Percentiles rank a stretch among this genome's conserved stretches.
These are phyloP conservation scores for Populus hybrid DNA, from an alignment of 441 rosid species.

Conservation along the genomic window DNA sequence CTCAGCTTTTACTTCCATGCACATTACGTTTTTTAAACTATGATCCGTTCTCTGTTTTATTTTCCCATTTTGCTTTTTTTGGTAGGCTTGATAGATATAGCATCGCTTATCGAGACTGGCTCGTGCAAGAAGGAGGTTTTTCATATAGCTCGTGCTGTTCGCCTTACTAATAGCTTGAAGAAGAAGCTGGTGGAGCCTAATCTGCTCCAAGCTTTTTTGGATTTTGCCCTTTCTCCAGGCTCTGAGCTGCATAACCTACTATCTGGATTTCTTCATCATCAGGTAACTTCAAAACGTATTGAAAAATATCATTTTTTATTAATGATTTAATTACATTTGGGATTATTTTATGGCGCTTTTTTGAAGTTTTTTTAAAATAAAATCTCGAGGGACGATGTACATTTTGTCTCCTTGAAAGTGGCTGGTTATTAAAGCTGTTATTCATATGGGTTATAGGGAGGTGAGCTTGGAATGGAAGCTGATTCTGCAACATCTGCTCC, in stretches of 20 bases:
- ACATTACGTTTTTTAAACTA: background rate
- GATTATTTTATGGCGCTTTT: background rate
- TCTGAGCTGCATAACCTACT: constrained; percentile 42
- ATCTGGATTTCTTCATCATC: background rate
- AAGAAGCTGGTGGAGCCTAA: constrained; percentile 39
- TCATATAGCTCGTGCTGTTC: constrained; percentile 55
- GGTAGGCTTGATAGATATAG: constrained; percentile 68
- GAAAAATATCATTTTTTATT: constrained; percentile 5
- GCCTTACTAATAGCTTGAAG: constrained; percentile 53
- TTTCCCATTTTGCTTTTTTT: background rate
- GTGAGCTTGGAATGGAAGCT: constrained; percentile 68
- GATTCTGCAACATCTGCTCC: constrained; percentile 54
- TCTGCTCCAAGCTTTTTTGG: constrained; percentile 42
- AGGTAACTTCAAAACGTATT: background rate
- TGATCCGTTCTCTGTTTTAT: background rate
- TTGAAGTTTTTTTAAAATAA: too few relatives aligned
- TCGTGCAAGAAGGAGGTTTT: constrained; percentile 55
- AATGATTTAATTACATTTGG: background rate
- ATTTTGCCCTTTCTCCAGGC: constrained; percentile 45
- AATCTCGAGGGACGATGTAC: background rate
- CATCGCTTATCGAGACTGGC: constrained; percentile 57
- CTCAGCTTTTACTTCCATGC: background rate
- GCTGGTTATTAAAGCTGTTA: background rate
- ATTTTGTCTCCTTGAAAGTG: background rate
- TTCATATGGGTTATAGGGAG: constrained; percentile 36